These are phyloP conservation scores for Hemisphaericaspora nanyangensis DNA, from an alignment of 805 yeast genomes.

Conservation along the genomic window DNA sequence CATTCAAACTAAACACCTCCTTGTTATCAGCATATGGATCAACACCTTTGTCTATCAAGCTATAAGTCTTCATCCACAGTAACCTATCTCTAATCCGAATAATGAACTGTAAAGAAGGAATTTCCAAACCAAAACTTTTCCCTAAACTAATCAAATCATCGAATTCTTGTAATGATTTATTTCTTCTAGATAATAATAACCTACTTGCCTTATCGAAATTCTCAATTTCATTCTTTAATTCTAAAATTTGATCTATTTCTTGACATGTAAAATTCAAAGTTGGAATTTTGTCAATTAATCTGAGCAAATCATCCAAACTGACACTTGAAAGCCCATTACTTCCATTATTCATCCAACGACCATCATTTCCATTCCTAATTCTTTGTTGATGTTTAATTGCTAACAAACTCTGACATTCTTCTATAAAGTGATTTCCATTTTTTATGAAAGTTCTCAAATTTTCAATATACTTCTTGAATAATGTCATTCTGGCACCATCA, in stretches of 20 bases:
- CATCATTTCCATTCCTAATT: conserved; percentile 32
- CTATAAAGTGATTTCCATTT: conserved; percentile 49
- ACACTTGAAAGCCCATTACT: conserved; percentile 14
- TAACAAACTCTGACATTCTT: conserved; percentile 50
- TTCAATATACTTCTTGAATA: conserved; percentile 10
- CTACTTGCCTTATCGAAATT: conserved; percentile 48
- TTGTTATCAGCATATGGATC: conserved; percentile 38
- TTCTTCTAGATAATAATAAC: conserved; percentile 28
- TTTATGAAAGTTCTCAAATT: conserved; percentile 41
- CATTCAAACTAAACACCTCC: conserved; percentile 27
- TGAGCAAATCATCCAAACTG: conserved; percentile 20
- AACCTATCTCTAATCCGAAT: conserved; percentile 31
- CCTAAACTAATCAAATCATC: conserved; percentile 56
- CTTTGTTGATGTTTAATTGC: conserved; percentile 51
- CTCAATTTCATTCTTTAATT: conserved; percentile 48
- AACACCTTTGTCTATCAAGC: conserved; percentile 34
- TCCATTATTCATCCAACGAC: conserved; percentile 1
- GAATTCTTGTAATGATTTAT: conserved; percentile 41
- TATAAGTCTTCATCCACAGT: conserved; percentile 29
- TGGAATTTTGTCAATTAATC: conserved; percentile 45
- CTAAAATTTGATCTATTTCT: conserved; percentile 58
- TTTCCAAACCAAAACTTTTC: conserved; percentile 51
- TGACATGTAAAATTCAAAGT: conserved; percentile 47
- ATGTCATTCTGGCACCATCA: conserved; percentile 1
- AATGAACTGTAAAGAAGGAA: conserved; percentile 44